Evolutionary conservation across 2,329 filamentous ascomycete genomes (phyloP).

Genomic region (Raffaelea deltoideospora): DNA sequence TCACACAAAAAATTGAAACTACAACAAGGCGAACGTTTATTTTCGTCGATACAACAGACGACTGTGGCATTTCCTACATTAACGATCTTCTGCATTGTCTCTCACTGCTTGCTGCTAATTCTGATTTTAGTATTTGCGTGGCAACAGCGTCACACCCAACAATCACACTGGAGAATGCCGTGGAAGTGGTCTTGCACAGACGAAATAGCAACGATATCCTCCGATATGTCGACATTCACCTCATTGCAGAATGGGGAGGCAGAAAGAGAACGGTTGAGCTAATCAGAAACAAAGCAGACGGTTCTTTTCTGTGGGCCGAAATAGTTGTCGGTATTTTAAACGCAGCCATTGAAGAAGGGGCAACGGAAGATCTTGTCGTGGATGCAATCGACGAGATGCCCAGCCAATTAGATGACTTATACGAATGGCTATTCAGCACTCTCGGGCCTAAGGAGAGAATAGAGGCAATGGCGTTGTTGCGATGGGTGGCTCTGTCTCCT

Average conservation of each 20-base stretch:
- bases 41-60: conserved; percentile 17
- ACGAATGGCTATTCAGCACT: conserved; percentile 19
- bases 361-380: conserved; percentile 18
- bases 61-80: conserved; percentile 12
- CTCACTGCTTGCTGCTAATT: conserved; percentile 15
- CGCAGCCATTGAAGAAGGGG: conserved; percentile 18
- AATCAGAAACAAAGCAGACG: conserved; percentile 14
- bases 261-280: conserved; percentile 13
- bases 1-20: conserved; percentile 13
- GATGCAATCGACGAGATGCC: conserved; percentile 17
- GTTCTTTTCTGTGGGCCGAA: conserved; percentile 20
- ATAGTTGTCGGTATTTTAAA: conserved; percentile 21
- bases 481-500: conserved; percentile 18
- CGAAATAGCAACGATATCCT: conserved; percentile 18
- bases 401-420: conserved; percentile 17
- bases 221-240: conserved; percentile 15
- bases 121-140: conserved; percentile 18
- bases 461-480: conserved; percentile 17
- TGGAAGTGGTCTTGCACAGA: conserved; percentile 15
- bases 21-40: conserved; percentile 15
- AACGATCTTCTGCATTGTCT: conserved; percentile 14
- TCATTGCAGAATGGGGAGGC: conserved; percentile 18
- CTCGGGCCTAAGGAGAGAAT: conserved; percentile 14
- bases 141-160: conserved; percentile 12
- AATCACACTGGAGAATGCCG: conserved; percentile 10